A percentile compares a stretch with the other conserved stretches of the same genome.
phyloP scores from a whole-genome alignment of 2,329 filamentous ascomycete genomes.

The Delphinella strobiligena region DNA sequence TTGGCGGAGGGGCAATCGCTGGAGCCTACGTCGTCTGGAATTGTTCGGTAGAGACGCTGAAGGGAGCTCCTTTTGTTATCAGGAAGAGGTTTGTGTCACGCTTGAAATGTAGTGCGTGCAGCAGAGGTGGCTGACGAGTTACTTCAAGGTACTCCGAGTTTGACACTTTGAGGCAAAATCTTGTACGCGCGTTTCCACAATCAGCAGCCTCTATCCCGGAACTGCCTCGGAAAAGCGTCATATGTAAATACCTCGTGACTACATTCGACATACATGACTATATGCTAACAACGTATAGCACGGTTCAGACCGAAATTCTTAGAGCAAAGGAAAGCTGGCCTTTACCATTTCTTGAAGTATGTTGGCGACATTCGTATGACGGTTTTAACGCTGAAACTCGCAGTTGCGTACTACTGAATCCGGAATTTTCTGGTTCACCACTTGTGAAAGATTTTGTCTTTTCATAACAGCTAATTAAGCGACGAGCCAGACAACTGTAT shows the following conservation, averaged over 20 bases:
- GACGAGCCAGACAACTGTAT: no score
- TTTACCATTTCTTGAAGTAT: conserved; percentile 90
- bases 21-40: conserved; percentile 97
- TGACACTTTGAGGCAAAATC: conserved; percentile 61
- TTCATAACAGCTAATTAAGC: no score
- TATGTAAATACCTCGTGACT: conserved; percentile 48
- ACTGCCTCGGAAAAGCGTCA: conserved; percentile 80
- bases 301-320: conserved; percentile 73
- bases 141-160: conserved; percentile 77
- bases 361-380: conserved; percentile 21
- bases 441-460: conserved; percentile 87
- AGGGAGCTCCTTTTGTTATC: conserved; percentile 32
- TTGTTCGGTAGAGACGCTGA: conserved; percentile 74
- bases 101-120: not conserved
- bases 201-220: conserved; percentile 78
- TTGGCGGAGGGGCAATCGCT: conserved; percentile 45
- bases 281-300: conserved; percentile 23
- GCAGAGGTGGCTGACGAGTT: not conserved
- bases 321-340: conserved; percentile 66
- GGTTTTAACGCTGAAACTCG: conserved; percentile 2
- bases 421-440: conserved; percentile 85
- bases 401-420: conserved; percentile 83
- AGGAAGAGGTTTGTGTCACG: conserved; percentile 40
- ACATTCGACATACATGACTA: not conserved
- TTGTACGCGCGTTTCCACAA: conserved; percentile 71